Percentiles rank a stretch among this genome's conserved stretches.
phyloP scores from a whole-genome alignment of 2,329 filamentous ascomycete genomes.

The Beauveria caledonica region DNA sequence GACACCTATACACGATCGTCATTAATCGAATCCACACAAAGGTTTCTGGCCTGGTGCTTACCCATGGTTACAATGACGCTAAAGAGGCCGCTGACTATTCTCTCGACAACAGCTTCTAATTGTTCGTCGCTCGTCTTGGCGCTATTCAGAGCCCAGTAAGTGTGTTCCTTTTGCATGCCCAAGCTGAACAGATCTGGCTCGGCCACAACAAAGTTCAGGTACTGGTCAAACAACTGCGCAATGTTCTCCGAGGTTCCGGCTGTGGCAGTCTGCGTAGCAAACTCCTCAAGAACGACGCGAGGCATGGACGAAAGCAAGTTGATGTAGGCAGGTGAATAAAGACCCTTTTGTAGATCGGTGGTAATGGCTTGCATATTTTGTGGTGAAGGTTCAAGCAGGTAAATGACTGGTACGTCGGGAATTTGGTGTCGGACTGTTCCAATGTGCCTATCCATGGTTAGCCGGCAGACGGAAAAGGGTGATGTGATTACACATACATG shows the following conservation, averaged over 20 bases:
- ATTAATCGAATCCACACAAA: not conserved
- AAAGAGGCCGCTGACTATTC: conserved; percentile 92
- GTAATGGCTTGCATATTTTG: conserved; percentile 78
- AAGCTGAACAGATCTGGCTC: conserved; percentile 94
- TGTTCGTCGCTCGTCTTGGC: conserved; percentile 83
- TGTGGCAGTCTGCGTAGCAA: conserved; percentile 77
- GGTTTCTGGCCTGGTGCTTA: conserved; percentile 27
- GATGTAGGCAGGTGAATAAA: conserved; percentile 91
- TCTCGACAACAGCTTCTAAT: conserved; percentile 78
- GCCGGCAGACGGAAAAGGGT: not conserved
- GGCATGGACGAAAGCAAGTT: conserved; percentile 96
- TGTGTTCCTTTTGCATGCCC: conserved; percentile 81
- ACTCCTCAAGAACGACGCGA: conserved; percentile 84
- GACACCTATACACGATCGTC: conserved; percentile 46
- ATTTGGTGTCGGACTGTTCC: conserved; percentile 77
- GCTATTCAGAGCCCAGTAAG: conserved; percentile 95
- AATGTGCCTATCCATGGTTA: conserved; percentile 54
- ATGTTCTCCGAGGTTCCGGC: conserved; percentile 83
- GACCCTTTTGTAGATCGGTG: conserved; percentile 71
- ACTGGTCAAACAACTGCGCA: conserved; percentile 90
- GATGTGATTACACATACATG: conserved; percentile 48
- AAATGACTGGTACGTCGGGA: conserved; percentile 91
- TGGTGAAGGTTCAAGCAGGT: conserved; percentile 82
- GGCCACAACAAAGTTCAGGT: conserved; percentile 92
- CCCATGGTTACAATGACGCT: conserved; percentile 98